Conservation (phyloP, 1,284 basidiomycete genomes). For the Naganishia sp. region DNA sequence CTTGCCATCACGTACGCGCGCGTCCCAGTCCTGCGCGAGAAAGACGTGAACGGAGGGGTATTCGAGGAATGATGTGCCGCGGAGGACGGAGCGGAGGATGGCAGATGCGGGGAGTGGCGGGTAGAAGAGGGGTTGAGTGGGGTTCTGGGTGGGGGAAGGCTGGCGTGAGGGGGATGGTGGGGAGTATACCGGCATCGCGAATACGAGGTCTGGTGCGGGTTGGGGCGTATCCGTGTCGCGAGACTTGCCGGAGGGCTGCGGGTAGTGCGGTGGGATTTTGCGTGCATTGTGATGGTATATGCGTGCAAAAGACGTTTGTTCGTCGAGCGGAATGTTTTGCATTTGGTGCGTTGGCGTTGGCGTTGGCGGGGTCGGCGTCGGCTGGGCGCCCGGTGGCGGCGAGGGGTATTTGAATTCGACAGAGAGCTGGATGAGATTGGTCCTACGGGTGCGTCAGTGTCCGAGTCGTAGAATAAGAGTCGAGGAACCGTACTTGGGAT, state of each 20-base stretch:
- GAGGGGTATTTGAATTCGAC: slow-evolving; percentile 61
- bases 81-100: slow-evolving; percentile 59
- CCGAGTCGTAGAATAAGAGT: slow-evolving; percentile 6
- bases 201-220: slow-evolving; percentile 27
- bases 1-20: slow-evolving; percentile 54
- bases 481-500: slow-evolving; percentile 64
- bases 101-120: slow-evolving; percentile 61
- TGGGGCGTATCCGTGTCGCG: background rate
- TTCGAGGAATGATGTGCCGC: slow-evolving; percentile 70
- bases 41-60: slow-evolving; percentile 76
- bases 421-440: slow-evolving; percentile 67
- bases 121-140: slow-evolving; percentile 53
- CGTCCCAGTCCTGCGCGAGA: slow-evolving; percentile 63
- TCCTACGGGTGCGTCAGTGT: slow-evolving; percentile 55
- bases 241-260: background rate
- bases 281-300: slow-evolving; percentile 10
- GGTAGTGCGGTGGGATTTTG: slow-evolving; percentile 20
- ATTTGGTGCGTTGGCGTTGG: slow-evolving; percentile 34
- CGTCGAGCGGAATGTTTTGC: slow-evolving; percentile 20
- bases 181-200: slow-evolving; percentile 32
- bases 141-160: slow-evolving; percentile 39
- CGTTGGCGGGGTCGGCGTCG: slow-evolving; percentile 53
- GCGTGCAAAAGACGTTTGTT: background rate
- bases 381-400: background rate
- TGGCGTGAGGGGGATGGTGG: slow-evolving; percentile 33